Base-by-base conservation (phyloP, 352 stramenopile genomes). In the Phytophthora agathidicida region DNA sequence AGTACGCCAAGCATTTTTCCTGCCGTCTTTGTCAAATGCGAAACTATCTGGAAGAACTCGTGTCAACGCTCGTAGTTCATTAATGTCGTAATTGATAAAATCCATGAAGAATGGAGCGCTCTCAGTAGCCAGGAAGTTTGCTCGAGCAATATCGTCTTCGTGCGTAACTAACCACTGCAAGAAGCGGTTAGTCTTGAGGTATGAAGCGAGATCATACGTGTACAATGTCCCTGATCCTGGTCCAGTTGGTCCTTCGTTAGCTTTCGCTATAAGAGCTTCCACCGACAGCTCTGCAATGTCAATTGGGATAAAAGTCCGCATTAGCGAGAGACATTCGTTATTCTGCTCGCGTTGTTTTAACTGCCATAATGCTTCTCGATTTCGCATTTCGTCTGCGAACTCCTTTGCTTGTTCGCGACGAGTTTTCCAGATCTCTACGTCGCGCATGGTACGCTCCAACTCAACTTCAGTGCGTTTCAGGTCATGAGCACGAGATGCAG, bases 91-190 rank as follows among this genome's bases (percentile, higher is more conserved):
- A 2, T 24, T 55, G 11, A 58, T 60, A 28, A 92, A 86, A 43
- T 91, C 89, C n/a, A 77, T 49, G 45, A 94, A 94, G 26, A 65
- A 82, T 0, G 74, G 30, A 5, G 78, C 84, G 24, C 71, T 73
- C 50, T 91, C 82, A 42, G 83, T 54, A 13, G 80, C 70, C 23
- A 94, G 57, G 37, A 94, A 92, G 38, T 91, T 91, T 48, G 83
- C 80, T 17, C 80, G 71, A 28, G 66, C 60, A 17, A 92, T 74
- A 51, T 94, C 84, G 32, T 69, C 74, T 61, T 81, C 73, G 56
- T 94, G 84, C 4, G 79, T 91, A 19, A 91, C 75, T 17, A 94
- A 45, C 82, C 84, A 94, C 23, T 92, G 84, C 27, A 94, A 60
- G 17, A 92, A 72, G 7, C 73, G 71, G 47, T 94, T 92, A 39